Conservation (phyloP, 805 yeast species). For the Yarrowia keelungensis region DNA sequence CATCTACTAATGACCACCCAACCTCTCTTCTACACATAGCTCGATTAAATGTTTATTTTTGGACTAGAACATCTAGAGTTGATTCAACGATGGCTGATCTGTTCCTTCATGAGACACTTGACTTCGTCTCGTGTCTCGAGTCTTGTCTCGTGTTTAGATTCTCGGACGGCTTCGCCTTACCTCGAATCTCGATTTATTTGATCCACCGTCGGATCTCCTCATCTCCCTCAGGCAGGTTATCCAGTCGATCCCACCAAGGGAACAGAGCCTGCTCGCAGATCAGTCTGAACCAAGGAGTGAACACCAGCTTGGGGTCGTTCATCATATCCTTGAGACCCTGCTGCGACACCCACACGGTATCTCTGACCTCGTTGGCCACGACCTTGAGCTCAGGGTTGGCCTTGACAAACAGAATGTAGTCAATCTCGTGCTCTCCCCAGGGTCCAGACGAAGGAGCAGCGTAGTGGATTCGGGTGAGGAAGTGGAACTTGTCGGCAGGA, state of each 20-base stretch:
- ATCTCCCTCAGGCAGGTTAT: slow-evolving; percentile 48
- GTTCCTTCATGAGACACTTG: no score
- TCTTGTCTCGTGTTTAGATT: no score
- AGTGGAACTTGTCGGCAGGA: slow-evolving; percentile 74
- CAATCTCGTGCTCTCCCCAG: slow-evolving; percentile 99
- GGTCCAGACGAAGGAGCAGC: slow-evolving; percentile 76
- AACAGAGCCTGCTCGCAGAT: slow-evolving; percentile 91
- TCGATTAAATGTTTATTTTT: no score
- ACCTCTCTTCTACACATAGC: no score
- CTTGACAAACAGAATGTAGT: slow-evolving; percentile 83
- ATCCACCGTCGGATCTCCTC: slow-evolving; percentile 37
- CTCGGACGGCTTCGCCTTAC: background rate
- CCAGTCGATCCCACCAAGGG: slow-evolving; percentile 90
- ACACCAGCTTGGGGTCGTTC: slow-evolving; percentile 64
- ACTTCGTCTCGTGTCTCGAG: no score
- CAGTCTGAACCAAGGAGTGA: slow-evolving; percentile 98
- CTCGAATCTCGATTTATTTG: background rate
- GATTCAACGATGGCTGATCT: no score
- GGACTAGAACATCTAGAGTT: no score
- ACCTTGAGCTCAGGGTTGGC: slow-evolving; percentile 59
- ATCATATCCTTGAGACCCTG: slow-evolving; percentile 78
- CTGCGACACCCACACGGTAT: slow-evolving; percentile 72
- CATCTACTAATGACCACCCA: no score
- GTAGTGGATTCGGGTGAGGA: slow-evolving; percentile 92
- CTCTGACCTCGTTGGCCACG: slow-evolving; percentile 87